A percentile compares a stretch with the other conserved stretches of the same genome.
Conservation (phyloP, 345 rosid genomes). For the Eucalyptus polyanthemos region DNA sequence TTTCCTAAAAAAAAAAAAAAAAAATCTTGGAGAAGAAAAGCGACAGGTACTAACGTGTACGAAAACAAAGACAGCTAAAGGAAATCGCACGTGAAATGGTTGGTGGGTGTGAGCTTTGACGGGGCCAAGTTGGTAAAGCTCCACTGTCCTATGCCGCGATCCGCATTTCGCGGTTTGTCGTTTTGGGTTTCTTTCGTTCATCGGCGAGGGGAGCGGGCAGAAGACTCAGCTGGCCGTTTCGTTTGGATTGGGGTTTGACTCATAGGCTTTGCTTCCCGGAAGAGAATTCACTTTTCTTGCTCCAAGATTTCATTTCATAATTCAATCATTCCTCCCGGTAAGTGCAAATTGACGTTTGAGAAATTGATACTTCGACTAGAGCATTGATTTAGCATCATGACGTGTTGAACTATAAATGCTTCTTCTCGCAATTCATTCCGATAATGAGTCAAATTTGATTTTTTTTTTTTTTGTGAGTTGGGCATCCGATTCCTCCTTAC, state of each 20-base stretch:
- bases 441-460: background rate
- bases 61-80: background rate
- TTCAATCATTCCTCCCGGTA: too few species aligned
- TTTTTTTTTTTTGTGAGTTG: background rate
- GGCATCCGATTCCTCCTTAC: rapidly evolving
- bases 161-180: background rate
- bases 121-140: background rate
- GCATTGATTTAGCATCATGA: rapidly evolving
- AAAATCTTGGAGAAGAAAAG: background rate
- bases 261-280: background rate
- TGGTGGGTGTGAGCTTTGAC: background rate
- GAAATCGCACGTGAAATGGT: background rate
- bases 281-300: background rate
- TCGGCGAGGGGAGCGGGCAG: background rate
- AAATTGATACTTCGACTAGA: too few species aligned
- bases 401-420: too few species aligned
- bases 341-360: too few species aligned
- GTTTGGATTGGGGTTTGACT: background rate
- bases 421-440: rapidly evolving
- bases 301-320: background rate
- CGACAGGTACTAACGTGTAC: background rate
- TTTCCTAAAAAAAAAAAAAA: background rate
- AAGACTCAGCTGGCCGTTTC: too few species aligned
- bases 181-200: background rate
- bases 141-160: background rate